These are phyloP conservation scores for Pleurotus ostreatus DNA, from an alignment of 768 basidiomycete genomes.

Conservation along the genomic window DNA sequence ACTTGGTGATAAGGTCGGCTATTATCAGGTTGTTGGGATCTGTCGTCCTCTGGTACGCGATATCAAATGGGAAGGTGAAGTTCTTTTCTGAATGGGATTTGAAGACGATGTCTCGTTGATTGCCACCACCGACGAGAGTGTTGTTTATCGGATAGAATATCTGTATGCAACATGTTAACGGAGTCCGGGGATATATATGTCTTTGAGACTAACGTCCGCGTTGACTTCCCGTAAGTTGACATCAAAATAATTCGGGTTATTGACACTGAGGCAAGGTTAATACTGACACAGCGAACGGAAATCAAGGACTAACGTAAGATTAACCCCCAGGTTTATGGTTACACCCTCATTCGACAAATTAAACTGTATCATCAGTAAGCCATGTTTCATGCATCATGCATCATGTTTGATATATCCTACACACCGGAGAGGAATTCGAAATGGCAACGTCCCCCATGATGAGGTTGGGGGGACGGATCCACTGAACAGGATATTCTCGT, in stretches of 20 bases:
- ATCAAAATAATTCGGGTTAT: constrained; percentile 79
- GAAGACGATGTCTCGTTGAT: constrained; percentile 40
- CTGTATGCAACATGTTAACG: constrained; percentile 26
- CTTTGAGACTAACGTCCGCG: constrained; percentile 42
- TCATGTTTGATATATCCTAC: no score
- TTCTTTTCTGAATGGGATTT: constrained; percentile 52
- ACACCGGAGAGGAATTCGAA: constrained; percentile 9
- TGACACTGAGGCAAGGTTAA: constrained; percentile 43
- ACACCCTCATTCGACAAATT: constrained; percentile 37
- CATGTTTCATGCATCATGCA: no score
- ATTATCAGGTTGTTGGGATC: constrained; percentile 55
- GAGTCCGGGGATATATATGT: neutral
- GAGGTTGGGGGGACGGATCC: constrained; percentile 73
- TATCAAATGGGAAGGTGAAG: constrained; percentile 72
- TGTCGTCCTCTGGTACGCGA: constrained; percentile 52
- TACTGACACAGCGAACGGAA: neutral
- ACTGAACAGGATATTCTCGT: constrained; percentile 37
- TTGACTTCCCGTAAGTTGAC: constrained; percentile 62
- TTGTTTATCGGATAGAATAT: constrained; percentile 75
- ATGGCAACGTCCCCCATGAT: constrained; percentile 45
- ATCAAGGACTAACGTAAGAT: constrained; percentile 51
- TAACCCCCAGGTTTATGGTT: constrained; percentile 54
- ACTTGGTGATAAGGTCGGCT: constrained; percentile 58
- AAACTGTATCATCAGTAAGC: constrained; percentile 16
- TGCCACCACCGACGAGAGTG: constrained; percentile 64